phyloP scores from a whole-genome alignment of 805 yeast species.

The Alloascoidea hylecoeti region DNA sequence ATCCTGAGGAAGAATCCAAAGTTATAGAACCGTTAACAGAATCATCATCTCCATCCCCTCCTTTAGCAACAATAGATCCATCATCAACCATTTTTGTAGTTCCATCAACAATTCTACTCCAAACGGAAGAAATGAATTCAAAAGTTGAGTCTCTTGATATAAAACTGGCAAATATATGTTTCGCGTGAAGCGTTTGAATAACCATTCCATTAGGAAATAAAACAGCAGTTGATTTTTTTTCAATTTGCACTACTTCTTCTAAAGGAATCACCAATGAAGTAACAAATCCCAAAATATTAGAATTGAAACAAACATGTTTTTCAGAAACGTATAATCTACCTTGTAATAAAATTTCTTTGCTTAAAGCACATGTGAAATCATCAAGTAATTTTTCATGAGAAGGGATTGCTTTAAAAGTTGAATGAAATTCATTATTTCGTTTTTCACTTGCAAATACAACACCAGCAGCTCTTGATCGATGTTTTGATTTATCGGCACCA shows the following conservation, averaged over 20 bases:
- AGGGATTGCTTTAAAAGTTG: constrained; percentile 53
- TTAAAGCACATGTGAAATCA: constrained; percentile 83
- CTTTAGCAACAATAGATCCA: too few relatives aligned
- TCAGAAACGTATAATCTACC: constrained; percentile 80
- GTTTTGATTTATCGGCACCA: constrained; percentile 2
- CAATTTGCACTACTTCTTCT: constrained; percentile 57
- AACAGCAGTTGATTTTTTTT: constrained; percentile 77
- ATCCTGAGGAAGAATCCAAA: constrained; percentile 4
- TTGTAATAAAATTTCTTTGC: constrained; percentile 74
- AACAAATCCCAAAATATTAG: constrained; percentile 83
- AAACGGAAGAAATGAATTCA: constrained; percentile 52
- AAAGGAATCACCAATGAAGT: constrained; percentile 63
- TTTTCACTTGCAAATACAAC: constrained; percentile 34
- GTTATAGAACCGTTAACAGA: not conserved
- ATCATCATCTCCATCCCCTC: not conserved
- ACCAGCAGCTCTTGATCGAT: too few relatives aligned
- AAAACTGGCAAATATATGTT: constrained; percentile 79
- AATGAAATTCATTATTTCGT: constrained; percentile 68
- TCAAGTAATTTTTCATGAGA: constrained; percentile 61
- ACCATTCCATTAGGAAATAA: constrained; percentile 82
- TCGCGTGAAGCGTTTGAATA: constrained; percentile 45
- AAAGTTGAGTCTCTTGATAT: constrained; percentile 67
- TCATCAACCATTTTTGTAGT: not conserved
- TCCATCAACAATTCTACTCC: constrained; percentile 28
- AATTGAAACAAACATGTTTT: constrained; percentile 68